These are phyloP conservation scores for Butyriboletus loyo DNA, from an alignment of 768 basidiomycete genomes.

Conservation along the genomic window DNA sequence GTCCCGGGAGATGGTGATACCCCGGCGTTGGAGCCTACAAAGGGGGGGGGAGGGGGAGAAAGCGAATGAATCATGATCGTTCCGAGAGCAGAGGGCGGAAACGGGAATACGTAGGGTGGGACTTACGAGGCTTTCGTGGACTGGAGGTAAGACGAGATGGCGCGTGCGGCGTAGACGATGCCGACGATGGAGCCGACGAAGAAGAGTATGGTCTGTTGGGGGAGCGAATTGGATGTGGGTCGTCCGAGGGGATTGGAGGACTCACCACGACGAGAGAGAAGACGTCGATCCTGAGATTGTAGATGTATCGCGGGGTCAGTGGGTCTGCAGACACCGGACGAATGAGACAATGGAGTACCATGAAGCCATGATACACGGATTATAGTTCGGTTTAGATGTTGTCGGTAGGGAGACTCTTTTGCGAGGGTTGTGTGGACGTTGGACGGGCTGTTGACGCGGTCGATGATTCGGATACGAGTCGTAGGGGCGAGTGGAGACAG, in stretches of 20 bases:
- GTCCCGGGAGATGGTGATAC: slow-evolving; percentile 52
- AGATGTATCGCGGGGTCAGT: not conserved
- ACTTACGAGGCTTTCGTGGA: slow-evolving; percentile 57
- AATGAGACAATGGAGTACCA: slow-evolving; percentile 6
- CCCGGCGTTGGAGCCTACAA: slow-evolving; percentile 44
- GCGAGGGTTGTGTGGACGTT: not conserved
- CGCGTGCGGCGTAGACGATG: slow-evolving; percentile 35
- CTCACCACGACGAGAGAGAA: slow-evolving; percentile 17
- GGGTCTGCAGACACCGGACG: not conserved
- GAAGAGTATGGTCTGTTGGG: slow-evolving; percentile 37
- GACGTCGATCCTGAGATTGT: slow-evolving; percentile 13
- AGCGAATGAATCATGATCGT: too few relatives aligned
- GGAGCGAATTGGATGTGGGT: not conserved
- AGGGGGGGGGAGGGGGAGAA: too few relatives aligned
- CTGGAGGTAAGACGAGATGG: slow-evolving; percentile 41
- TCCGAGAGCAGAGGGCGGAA: not conserved
- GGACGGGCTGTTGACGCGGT: not conserved
- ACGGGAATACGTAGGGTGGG: not conserved
- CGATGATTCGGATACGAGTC: too few relatives aligned
- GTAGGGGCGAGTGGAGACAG: too few relatives aligned
- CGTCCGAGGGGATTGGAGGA: not conserved
- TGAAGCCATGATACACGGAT: slow-evolving; percentile 5
- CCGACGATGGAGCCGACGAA: slow-evolving; percentile 47
- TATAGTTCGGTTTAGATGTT: not conserved
- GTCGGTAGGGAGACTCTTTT: not conserved